Evolutionary conservation across 2,329 filamentous ascomycete species (phyloP).

Genomic region (Pseudopithomyces maydicus): DNA sequence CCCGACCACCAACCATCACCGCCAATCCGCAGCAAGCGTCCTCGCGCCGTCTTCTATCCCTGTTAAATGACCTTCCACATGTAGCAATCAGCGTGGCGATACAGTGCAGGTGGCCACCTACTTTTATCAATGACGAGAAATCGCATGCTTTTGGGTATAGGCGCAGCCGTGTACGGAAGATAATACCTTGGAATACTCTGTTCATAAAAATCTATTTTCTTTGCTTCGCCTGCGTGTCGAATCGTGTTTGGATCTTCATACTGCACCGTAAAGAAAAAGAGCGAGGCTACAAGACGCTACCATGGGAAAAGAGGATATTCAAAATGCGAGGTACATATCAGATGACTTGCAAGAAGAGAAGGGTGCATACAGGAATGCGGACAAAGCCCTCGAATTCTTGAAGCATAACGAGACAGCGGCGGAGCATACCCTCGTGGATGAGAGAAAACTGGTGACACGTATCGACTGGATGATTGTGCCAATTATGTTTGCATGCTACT

Average conservation of each 20-base stretch:
- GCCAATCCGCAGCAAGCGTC: not conserved
- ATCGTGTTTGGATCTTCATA: not conserved
- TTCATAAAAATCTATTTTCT: too few relatives aligned
- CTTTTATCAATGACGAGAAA: not conserved
- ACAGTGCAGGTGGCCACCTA: not conserved
- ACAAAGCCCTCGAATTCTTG: slow-evolving; percentile 24
- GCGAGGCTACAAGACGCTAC: not conserved
- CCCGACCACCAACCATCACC: not conserved
- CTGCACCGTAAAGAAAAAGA: not conserved
- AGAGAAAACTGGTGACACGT: slow-evolving; percentile 17
- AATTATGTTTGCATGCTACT: slow-evolving; percentile 29
- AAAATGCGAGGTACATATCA: not conserved
- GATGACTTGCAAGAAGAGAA: slow-evolving; percentile 13
- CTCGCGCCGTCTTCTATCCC: not conserved
- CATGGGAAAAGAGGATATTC: slow-evolving; percentile 17
- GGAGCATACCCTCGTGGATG: slow-evolving; percentile 15
- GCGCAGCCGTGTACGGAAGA: not conserved
- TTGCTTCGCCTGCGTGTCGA: too few relatives aligned
- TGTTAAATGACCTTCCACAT: not conserved
- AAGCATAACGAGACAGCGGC: slow-evolving; percentile 15
- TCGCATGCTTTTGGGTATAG: not conserved
- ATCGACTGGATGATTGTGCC: slow-evolving; percentile 30
- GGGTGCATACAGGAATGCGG: slow-evolving; percentile 13
- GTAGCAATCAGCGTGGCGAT: not conserved
- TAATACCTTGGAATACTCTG: not conserved